Evolutionary conservation across 805 yeast genomes (phyloP).

Genomic region (Wickerhamomyces canadensis): DNA sequence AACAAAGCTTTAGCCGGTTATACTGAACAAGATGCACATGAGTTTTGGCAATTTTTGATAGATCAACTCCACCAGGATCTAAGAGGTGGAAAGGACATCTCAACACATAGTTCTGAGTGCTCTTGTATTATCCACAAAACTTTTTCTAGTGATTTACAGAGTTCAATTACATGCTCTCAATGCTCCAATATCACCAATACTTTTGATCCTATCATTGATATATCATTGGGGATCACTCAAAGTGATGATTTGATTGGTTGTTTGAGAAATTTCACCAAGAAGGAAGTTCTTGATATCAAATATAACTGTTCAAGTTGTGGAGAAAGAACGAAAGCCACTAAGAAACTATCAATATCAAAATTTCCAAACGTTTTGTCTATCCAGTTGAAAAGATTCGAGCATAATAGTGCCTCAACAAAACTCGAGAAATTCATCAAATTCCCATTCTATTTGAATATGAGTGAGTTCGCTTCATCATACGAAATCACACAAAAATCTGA

Average conservation of each 20-base stretch:
- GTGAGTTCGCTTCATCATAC: constrained; percentile 40
- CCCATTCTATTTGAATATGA: constrained; percentile 70
- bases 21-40: constrained; percentile 98
- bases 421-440: constrained; percentile 68
- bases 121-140: constrained; percentile 76
- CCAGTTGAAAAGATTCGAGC: constrained; percentile 70
- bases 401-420: constrained; percentile 41
- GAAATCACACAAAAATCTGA: constrained; percentile 16
- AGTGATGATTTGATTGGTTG: constrained; percentile 51
- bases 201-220: constrained; percentile 84
- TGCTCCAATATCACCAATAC: constrained; percentile 58
- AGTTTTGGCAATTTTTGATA: constrained; percentile 87
- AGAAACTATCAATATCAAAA: constrained; percentile 61
- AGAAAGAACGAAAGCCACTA: constrained; percentile 57
- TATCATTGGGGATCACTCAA: constrained; percentile 68
- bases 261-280: constrained; percentile 67
- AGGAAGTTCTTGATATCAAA: constrained; percentile 69
- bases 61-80: constrained; percentile 67
- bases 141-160: constrained; percentile 78
- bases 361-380: constrained; percentile 76
- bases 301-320: constrained; percentile 69
- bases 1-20: constrained; percentile 88
- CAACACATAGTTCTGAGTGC: constrained; percentile 35
- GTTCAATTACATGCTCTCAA: constrained; percentile 67
- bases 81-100: constrained; percentile 12